Base-by-base conservation (phyloP, 257 asterid genomes). In the Salvia miltiorrhiza region DNA sequence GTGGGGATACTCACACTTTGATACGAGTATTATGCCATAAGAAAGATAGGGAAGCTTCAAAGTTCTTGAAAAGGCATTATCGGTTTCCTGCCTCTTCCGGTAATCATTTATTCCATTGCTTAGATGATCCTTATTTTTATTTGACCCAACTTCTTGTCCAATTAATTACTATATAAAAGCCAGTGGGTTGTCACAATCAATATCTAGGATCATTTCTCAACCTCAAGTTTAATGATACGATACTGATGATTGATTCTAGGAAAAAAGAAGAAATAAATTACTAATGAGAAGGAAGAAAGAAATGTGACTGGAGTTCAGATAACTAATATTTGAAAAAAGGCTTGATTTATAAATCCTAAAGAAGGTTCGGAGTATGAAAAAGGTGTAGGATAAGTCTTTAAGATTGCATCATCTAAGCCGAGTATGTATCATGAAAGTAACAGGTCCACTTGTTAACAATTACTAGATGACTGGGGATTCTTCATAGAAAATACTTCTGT, bases 1-100 rank as follows among this genome's bases (percentile, higher is more conserved):
- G 77, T 63, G 94, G 92, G 64, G 96, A 93, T 71, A 90, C 97
- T 45, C 95, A 90, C 73, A 88, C 96, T 52, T 82, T 93, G 70
- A 76, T 93, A 72, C 89, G 99, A 47, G 86, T 93, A 23, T 69
- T 93, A 75, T 93, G 99, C 79, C 99, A 93, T 86, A 88, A 90
- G 85, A 87, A 88, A 79, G 99, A 93, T 71, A 83, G 76, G 71
- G 90, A 83, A 73, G 97, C 99, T 63, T 93, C 97, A 1, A 90
- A 78, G 76, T 93, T 93, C 82, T 73, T 93, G 60, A 93, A 90
- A 79, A 82, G 48, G 71, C 90, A 89, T 53, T 93, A 93, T 65
- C 86, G 80, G 44, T 87, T 93, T 75, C 99, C 96, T 56, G 79
- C 95, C 72, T 90, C 99, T 43, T 93, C 97, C 50, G 96, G 99